A percentile compares a stretch with the other conserved stretches of the same genome.
Evolutionary conservation across 148 eudicot genomes (phyloP).

Genomic region (Camellia sinensis): DNA sequence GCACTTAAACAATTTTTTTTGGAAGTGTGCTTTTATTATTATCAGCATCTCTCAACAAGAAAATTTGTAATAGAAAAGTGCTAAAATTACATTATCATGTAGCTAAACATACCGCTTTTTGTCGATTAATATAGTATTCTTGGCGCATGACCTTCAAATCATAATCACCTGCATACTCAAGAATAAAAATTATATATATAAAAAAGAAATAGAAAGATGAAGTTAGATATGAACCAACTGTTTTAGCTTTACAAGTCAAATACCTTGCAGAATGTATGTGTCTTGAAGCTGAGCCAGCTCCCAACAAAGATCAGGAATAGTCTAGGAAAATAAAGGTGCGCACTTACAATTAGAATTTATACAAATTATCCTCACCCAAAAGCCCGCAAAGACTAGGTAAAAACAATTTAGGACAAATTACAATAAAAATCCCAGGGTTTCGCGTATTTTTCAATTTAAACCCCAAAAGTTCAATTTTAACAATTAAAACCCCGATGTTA

Average conservation of each 20-base stretch:
- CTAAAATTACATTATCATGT: background rate
- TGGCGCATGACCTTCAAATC: slow-evolving; percentile 99
- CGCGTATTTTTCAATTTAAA: no score
- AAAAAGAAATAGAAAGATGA: background rate
- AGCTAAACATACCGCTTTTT: slow-evolving; percentile 67
- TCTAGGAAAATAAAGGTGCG: slow-evolving; percentile 35
- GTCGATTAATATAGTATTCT: slow-evolving; percentile 84
- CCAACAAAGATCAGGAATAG: slow-evolving; percentile 96
- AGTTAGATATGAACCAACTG: background rate
- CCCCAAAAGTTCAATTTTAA: no score
- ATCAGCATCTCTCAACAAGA: background rate
- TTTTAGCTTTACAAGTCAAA: background rate
- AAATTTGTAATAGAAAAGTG: background rate
- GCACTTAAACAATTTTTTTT: background rate
- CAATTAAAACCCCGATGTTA: no score
- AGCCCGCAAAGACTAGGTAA: background rate
- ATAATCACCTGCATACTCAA: slow-evolving; percentile 67
- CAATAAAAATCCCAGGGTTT: no score
- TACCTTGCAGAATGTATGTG: slow-evolving; percentile 97
- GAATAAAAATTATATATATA: background rate
- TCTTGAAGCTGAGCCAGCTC: slow-evolving; percentile 99
- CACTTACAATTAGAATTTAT: background rate
- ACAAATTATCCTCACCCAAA: slow-evolving; percentile 7
- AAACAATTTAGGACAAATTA: no score
- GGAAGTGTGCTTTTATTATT: background rate